These are phyloP conservation scores for Syzygium aqueum DNA, from an alignment of 345 rosid species.

Conservation along the genomic window DNA sequence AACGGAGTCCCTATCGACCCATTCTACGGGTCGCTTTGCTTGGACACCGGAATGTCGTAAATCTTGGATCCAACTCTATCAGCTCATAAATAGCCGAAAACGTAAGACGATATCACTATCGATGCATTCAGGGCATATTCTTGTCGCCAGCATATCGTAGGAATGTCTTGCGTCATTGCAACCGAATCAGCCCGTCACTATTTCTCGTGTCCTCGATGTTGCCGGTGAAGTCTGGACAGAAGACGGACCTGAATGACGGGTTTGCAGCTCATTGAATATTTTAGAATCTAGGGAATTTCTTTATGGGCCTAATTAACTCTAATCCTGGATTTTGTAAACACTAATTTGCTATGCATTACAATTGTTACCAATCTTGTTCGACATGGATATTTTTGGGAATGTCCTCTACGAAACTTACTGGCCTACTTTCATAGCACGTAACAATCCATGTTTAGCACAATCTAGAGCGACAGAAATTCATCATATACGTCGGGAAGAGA, in stretches of 20 bases:
- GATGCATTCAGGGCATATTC: background rate
- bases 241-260: background rate
- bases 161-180: background rate
- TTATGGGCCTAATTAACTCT: background rate
- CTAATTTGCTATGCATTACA: background rate
- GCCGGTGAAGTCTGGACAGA: background rate
- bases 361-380: background rate
- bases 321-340: background rate
- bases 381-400: background rate
- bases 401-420: background rate
- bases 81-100: background rate
- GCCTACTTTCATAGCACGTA: background rate
- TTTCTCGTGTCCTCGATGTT: background rate
- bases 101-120: background rate
- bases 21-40: background rate
- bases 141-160: background rate
- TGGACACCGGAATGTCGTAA: background rate
- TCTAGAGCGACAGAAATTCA: background rate
- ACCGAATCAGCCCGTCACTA: background rate
- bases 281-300: background rate
- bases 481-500: background rate
- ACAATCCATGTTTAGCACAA: background rate
- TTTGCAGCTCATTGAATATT: background rate
- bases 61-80: background rate
- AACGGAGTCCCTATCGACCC: background rate